A percentile compares a stretch with the other conserved stretches of the same genome.
Evolutionary conservation across 805 yeast genomes (phyloP).

Genomic region (Teunomyces barrocoloradensis): DNA sequence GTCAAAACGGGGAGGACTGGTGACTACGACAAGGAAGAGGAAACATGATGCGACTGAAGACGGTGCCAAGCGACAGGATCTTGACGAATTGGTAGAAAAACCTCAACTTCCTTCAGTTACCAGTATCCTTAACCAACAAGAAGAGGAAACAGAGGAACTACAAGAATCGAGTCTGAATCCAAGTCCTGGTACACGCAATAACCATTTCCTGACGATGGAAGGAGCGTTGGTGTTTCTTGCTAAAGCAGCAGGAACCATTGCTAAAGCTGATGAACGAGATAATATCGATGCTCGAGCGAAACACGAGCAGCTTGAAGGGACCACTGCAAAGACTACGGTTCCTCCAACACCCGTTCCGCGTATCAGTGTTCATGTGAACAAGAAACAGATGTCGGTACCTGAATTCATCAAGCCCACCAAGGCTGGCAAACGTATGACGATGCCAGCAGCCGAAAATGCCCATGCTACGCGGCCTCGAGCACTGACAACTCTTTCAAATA

Average conservation of each 20-base stretch:
- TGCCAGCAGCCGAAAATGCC: slow-evolving; percentile 45
- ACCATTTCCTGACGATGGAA: slow-evolving; percentile 43
- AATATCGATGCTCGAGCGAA: slow-evolving; percentile 51
- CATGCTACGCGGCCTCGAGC: slow-evolving; percentile 46
- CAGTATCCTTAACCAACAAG: slow-evolving; percentile 10
- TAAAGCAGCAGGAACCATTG: slow-evolving; percentile 75
- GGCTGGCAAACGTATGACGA: slow-evolving; percentile 24
- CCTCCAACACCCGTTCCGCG: neutral
- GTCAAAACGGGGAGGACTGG: slow-evolving; percentile 27
- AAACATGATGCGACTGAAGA: slow-evolving; percentile 18
- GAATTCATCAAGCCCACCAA: slow-evolving; percentile 16
- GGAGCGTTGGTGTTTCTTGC: slow-evolving; percentile 74
- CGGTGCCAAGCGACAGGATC: neutral
- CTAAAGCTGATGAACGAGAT: slow-evolving; percentile 65
- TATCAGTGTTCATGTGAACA: neutral
- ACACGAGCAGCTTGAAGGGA: slow-evolving; percentile 45
- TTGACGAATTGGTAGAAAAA: neutral
- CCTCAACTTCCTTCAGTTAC: slow-evolving; percentile 13
- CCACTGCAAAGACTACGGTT: neutral
- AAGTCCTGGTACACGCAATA: slow-evolving; percentile 7
- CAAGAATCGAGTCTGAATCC: neutral
- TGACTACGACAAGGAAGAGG: slow-evolving; percentile 44
- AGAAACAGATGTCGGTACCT: slow-evolving; percentile 14
- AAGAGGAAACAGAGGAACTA: neutral
- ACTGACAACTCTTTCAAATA: slow-evolving; percentile 48